Evolutionary conservation across 2,329 filamentous ascomycete species (phyloP).

Genomic region (Cryphonectria carpinicola): DNA sequence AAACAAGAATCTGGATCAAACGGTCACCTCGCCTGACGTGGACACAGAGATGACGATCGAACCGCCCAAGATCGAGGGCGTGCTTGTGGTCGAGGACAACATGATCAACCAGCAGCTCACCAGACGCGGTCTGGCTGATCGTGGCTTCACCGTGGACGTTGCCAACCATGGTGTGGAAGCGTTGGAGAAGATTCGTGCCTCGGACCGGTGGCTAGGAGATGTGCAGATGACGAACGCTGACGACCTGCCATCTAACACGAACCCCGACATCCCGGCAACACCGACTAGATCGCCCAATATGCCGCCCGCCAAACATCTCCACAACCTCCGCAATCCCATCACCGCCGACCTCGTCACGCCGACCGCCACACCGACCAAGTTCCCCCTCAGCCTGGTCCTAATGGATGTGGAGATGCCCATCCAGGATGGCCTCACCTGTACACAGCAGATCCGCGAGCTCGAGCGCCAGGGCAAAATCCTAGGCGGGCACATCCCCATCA

Average conservation of each 20-base stretch:
- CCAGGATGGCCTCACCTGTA: conserved; percentile 72
- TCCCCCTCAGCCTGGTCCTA: conserved; percentile 63
- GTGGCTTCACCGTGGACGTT: conserved; percentile 55
- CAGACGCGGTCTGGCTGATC: conserved; percentile 53
- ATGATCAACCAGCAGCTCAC: conserved; percentile 63
- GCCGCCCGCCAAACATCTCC: not conserved
- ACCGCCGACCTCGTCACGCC: conserved; percentile 17
- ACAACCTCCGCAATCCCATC: not conserved
- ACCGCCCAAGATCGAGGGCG: conserved; percentile 41
- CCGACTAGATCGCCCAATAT: conserved; percentile 9
- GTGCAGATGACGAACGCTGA: conserved; percentile 2
- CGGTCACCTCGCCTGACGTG: conserved; percentile 10
- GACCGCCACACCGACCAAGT: conserved; percentile 28
- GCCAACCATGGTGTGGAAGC: conserved; percentile 48
- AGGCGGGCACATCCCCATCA: conserved; percentile 61
- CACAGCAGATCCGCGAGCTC: conserved; percentile 64
- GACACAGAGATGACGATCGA: conserved; percentile 19
- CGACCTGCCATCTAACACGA: not conserved
- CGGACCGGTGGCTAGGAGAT: conserved; percentile 33
- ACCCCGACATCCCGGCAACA: conserved; percentile 11
- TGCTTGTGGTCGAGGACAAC: conserved; percentile 65
- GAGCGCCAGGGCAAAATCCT: conserved; percentile 57
- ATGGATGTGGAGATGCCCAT: conserved; percentile 82
- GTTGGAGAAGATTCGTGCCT: conserved; percentile 44
- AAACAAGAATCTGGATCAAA: conserved; percentile 12